Conservation (phyloP, 495 filamentous ascomycete genomes). For the Cercophora samala region DNA sequence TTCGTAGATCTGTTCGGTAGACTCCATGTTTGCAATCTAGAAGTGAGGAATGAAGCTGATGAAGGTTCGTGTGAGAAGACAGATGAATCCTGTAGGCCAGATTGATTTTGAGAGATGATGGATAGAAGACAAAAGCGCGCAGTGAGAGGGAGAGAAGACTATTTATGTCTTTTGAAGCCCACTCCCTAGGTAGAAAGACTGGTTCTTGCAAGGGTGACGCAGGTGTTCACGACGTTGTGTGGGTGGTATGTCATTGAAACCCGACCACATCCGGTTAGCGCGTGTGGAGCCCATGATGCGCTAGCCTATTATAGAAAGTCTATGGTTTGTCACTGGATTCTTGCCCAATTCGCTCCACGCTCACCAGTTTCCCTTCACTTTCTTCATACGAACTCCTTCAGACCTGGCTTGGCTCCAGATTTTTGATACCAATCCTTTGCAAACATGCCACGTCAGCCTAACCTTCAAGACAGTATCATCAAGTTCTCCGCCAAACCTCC, state of each 20-base stretch:
- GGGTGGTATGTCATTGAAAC: slow-evolving; percentile 14
- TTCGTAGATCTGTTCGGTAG: slow-evolving; percentile 33
- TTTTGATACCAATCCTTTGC: background rate
- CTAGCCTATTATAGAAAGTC: slow-evolving; percentile 10
- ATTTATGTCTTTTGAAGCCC: too few relatives aligned
- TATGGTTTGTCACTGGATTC: slow-evolving; percentile 19
- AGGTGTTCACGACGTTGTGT: slow-evolving; percentile 10
- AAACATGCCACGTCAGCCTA: slow-evolving; percentile 6
- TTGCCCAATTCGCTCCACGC: background rate
- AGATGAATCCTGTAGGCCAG: too few relatives aligned
- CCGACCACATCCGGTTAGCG: slow-evolving; percentile 11
- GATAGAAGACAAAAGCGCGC: too few relatives aligned
- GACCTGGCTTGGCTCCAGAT: background rate
- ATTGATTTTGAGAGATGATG: too few relatives aligned
- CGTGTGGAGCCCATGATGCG: background rate
- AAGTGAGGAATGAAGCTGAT: too few relatives aligned
- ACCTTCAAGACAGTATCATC: slow-evolving; percentile 7
- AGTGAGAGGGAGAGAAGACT: too few relatives aligned
- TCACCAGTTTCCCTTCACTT: background rate
- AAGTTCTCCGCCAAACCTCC: slow-evolving; percentile 30
- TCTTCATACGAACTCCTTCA: background rate
- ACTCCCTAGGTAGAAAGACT: too few relatives aligned
- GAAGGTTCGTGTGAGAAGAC: too few relatives aligned
- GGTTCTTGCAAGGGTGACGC: too few relatives aligned
- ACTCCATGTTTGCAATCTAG: slow-evolving; percentile 21